A percentile compares a stretch with the other conserved stretches of the same genome.
Evolutionary conservation across 768 basidiomycete species (phyloP).

Genomic region (Termitomyces sp.): DNA sequence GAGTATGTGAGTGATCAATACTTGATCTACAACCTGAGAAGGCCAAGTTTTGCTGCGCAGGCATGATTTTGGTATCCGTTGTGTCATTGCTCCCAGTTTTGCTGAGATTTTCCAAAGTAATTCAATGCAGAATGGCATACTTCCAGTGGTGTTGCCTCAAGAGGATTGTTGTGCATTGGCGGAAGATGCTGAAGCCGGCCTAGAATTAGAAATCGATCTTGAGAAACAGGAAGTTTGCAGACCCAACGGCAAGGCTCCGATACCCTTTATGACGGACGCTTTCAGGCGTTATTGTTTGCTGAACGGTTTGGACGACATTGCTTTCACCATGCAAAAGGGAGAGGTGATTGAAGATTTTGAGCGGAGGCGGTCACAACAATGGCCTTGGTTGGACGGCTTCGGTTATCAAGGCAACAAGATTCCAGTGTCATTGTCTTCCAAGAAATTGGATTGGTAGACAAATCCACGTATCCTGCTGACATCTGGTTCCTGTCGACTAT

Average conservation of each 20-base stretch:
- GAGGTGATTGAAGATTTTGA: constrained; percentile 75
- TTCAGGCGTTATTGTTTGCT: constrained; percentile 93
- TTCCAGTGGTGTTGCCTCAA: constrained; percentile 67
- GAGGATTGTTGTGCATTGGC: constrained; percentile 66
- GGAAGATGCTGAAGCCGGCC: constrained; percentile 69
- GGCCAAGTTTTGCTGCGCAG: constrained; percentile 30
- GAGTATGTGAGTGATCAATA: constrained; percentile 56
- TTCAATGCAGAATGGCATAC: constrained; percentile 91
- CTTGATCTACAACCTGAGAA: not conserved
- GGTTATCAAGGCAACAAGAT: constrained; percentile 83
- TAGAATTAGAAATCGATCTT: constrained; percentile 79
- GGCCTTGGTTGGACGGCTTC: constrained; percentile 97
- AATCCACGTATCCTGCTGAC: too few relatives aligned
- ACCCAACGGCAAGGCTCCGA: constrained; percentile 64
- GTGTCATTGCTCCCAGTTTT: constrained; percentile 83
- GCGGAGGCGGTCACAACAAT: constrained; percentile 63
- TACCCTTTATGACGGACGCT: constrained; percentile 78
- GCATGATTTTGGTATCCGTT: constrained; percentile 87
- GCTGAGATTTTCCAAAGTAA: constrained; percentile 90
- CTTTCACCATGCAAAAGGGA: constrained; percentile 82
- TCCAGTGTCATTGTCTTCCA: constrained; percentile 39
- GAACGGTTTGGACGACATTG: constrained; percentile 96
- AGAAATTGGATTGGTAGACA: constrained; percentile 75
- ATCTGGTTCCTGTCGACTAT: too few relatives aligned
- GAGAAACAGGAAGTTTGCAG: constrained; percentile 77